Evolutionary conservation across 2,329 filamentous ascomycete genomes (phyloP), one percentile per base, ranked within the genome.

Genomic region (Cytospora piceae): DNA sequence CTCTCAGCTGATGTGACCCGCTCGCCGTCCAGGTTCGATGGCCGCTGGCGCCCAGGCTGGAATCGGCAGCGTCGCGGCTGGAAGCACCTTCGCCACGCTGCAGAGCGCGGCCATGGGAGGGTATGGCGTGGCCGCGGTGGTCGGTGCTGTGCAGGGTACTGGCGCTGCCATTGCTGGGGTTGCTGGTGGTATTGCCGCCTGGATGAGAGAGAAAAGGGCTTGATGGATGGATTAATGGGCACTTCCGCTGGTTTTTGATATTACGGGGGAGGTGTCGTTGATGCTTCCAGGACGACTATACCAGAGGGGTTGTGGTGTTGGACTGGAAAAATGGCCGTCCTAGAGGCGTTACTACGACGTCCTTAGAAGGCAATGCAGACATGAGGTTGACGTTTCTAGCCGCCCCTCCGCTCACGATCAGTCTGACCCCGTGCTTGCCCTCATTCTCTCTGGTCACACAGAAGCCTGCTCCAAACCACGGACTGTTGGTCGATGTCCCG

Each of bases 71-170:
- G 70, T 71, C 1, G 69, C 34, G 1, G 69, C 66, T 2, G 69
- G 70, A 0, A 69, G 71, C 34, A 3, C 24, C 3, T 73, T 72
- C 27, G 69, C 72, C 1, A 62, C 53, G 0, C n/a, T 69, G 7
- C 71, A 69, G 58, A 73, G 71, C 56, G 71, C 71, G 0, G 72
- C 66, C 1, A 70, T 70, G 52, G 71, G 68, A 8, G 72, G 72
- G 2, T 69, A 68, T 5, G 72, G 67, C 0, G 67, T 59, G 2
- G 64, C 65, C 14, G 55, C 62, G 0, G 68, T 72, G 12, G 55
- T 64, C 1, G 66, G 46, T 6, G 68, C 42, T 52, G 67, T 63
- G 0, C 67, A 70, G 58, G 63, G 22, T 1, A 39, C 53, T 8
- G 70, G 69, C 12, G 69, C 27, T 6, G 62, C 27, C 3, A 52